Evolutionary conservation across 495 filamentous ascomycete species (phyloP).

Genomic region (Xylaria scruposa): DNA sequence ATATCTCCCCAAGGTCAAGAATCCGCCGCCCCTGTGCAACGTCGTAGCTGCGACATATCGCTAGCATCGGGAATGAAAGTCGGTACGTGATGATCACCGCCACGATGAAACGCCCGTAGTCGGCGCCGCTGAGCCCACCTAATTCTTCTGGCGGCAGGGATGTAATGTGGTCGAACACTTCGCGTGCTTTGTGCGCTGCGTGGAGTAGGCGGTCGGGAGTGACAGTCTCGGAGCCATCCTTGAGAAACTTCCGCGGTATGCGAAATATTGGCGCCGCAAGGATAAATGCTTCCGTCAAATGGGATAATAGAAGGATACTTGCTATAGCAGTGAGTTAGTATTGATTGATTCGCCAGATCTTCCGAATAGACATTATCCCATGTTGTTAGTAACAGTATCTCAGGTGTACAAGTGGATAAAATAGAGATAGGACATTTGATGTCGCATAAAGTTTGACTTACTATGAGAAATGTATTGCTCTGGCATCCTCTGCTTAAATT

Average conservation of each 20-base stretch:
- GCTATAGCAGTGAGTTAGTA: slow-evolving; percentile 30
- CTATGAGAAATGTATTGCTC: slow-evolving; percentile 15
- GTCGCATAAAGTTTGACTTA: not conserved
- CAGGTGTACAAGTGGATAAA: not conserved
- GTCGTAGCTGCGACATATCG: slow-evolving; percentile 48
- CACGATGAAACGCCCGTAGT: slow-evolving; percentile 46
- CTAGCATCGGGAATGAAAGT: slow-evolving; percentile 46
- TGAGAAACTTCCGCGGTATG: slow-evolving; percentile 10
- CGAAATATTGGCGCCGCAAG: slow-evolving; percentile 46
- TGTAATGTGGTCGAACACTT: slow-evolving; percentile 40
- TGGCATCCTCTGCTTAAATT: slow-evolving; percentile 47
- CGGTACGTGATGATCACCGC: slow-evolving; percentile 49
- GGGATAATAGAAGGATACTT: slow-evolving; percentile 41
- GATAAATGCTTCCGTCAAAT: slow-evolving; percentile 46
- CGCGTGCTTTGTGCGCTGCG: slow-evolving; percentile 31
- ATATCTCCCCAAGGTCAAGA: slow-evolving; percentile 41
- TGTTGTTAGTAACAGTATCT: not conserved
- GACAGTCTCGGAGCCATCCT: slow-evolving; percentile 7
- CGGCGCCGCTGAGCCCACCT: slow-evolving; percentile 41
- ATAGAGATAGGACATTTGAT: slow-evolving; percentile 22
- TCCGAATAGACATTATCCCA: slow-evolving; percentile 23
- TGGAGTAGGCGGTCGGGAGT: slow-evolving; percentile 27
- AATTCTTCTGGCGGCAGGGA: slow-evolving; percentile 34
- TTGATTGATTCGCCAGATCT: not conserved
- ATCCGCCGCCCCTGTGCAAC: slow-evolving; percentile 37